Evolutionary conservation across 805 yeast genomes (phyloP).

Genomic region (Candida lessepsii): DNA sequence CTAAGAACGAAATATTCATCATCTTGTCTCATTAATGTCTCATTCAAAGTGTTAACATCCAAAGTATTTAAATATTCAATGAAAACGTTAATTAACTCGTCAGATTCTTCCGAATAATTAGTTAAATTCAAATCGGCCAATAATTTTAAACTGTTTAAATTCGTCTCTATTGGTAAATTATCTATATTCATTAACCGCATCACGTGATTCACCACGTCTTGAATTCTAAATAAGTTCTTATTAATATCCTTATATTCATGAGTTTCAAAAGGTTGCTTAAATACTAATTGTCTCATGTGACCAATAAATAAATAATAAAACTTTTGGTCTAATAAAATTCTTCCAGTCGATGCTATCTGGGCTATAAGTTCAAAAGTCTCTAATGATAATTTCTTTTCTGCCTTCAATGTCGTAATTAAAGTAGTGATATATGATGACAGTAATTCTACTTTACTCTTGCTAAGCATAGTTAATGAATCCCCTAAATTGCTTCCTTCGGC

Average conservation of each 20-base stretch:
- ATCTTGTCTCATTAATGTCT: constrained; percentile 10
- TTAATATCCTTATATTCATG: constrained; percentile 37
- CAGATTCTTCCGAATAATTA: not conserved
- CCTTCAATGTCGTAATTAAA: constrained; percentile 10
- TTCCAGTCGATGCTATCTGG: not conserved
- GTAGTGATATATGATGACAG: constrained; percentile 8
- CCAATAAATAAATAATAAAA: constrained; percentile 21
- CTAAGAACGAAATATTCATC: constrained; percentile 2
- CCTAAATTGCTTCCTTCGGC: constrained; percentile 6
- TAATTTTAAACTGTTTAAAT: constrained; percentile 1
- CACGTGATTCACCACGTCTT: constrained; percentile 4
- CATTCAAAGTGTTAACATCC: not conserved
- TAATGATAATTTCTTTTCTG: not conserved
- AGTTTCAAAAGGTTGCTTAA: constrained; percentile 25
- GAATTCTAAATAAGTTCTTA: constrained; percentile 18
- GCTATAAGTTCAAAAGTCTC: not conserved
- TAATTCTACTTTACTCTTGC: constrained; percentile 8
- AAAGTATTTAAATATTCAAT: constrained; percentile 2
- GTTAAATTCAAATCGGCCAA: constrained; percentile 4
- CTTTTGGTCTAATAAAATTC: constrained; percentile 17
- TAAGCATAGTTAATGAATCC: constrained; percentile 10
- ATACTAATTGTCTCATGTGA: constrained; percentile 30
- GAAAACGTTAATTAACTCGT: not conserved
- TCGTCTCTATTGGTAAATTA: constrained; percentile 1
- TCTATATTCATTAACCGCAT: not conserved